These are phyloP conservation scores for Cladosporium sp. DNA, from an alignment of 2,329 filamentous ascomycete genomes.

Conservation along the genomic window DNA sequence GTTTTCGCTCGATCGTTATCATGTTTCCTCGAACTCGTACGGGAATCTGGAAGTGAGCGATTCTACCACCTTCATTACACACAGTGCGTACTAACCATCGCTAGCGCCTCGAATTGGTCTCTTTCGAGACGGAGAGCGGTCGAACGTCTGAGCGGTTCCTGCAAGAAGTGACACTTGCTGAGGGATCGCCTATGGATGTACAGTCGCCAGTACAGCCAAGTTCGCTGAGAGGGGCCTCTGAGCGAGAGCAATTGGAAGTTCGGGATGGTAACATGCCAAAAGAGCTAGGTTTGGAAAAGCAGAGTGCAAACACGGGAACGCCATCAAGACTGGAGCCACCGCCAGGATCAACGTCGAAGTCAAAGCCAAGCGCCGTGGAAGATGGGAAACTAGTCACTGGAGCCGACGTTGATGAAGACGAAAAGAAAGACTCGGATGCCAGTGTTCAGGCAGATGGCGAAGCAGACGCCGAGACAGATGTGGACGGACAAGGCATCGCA, in stretches of 20 bases:
- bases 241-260: constrained; percentile 11
- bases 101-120: constrained; percentile 12
- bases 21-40: constrained; percentile 8
- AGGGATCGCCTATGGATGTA: constrained; percentile 11
- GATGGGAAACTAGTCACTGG: constrained; percentile 3
- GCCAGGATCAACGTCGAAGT: constrained; percentile 1
- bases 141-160: constrained; percentile 6
- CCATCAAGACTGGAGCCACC: constrained; percentile 8
- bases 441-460: constrained; percentile 12
- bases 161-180: constrained; percentile 14
- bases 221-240: constrained; percentile 7
- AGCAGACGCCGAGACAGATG: constrained; percentile 10
- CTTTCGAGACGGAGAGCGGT: constrained; percentile 12
- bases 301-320: constrained; percentile 8
- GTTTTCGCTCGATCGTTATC: constrained; percentile 13
- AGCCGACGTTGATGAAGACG: constrained; percentile 9
- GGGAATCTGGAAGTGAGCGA: constrained; percentile 11
- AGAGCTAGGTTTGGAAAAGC: constrained; percentile 4
- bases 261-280: constrained; percentile 9
- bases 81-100: constrained; percentile 13
- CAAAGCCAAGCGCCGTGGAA: not conserved
- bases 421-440: constrained; percentile 9
- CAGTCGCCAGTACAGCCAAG: constrained; percentile 11
- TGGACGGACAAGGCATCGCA: constrained; percentile 6
- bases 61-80: constrained; percentile 1